These are phyloP conservation scores for Lichtheimia hyalospora DNA, from an alignment of 371 early-diverging fungal species.

Conservation along the genomic window DNA sequence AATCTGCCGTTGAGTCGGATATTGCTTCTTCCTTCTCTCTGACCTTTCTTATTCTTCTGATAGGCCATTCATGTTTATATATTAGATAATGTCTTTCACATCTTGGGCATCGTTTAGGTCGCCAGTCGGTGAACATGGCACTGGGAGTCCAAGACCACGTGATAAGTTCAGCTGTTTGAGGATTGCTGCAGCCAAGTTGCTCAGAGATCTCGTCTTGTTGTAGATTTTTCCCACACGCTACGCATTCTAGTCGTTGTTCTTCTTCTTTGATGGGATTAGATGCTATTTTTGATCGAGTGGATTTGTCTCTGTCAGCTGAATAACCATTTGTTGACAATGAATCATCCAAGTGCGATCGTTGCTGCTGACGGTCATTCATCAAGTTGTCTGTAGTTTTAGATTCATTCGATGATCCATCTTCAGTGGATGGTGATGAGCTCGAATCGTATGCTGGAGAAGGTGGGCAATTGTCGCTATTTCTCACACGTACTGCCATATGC, in stretches of 20 bases:
- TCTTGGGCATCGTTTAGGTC: conserved; percentile 42
- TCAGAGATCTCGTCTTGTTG: conserved; percentile 29
- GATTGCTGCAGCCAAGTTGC: conserved; percentile 24
- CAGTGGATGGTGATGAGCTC: no score
- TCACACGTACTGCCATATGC: no score
- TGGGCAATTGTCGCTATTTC: no score
- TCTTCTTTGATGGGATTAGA: conserved; percentile 16
- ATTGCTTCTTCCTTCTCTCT: no score
- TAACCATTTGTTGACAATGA: no score
- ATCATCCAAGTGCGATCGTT: no score
- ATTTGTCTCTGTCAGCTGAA: no score
- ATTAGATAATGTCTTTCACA: conserved; percentile 46
- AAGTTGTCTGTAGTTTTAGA: no score
- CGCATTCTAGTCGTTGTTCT: conserved; percentile 26
- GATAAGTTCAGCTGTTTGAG: conserved; percentile 35
- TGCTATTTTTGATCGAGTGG: background rate
- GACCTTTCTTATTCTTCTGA: conserved; percentile 3
- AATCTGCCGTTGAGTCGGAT: no score
- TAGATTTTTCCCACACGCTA: conserved; percentile 36
- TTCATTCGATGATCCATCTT: no score
- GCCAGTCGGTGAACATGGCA: conserved; percentile 44
- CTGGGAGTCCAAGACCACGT: conserved; percentile 58
- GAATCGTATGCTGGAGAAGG: no score
- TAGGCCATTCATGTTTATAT: conserved; percentile 48
- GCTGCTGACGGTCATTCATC: no score